Evolutionary conservation across 208 protist genomes (phyloP), one percentile per base, ranked within the genome.

Genomic region (Leptomonas pyrrhocoris): DNA sequence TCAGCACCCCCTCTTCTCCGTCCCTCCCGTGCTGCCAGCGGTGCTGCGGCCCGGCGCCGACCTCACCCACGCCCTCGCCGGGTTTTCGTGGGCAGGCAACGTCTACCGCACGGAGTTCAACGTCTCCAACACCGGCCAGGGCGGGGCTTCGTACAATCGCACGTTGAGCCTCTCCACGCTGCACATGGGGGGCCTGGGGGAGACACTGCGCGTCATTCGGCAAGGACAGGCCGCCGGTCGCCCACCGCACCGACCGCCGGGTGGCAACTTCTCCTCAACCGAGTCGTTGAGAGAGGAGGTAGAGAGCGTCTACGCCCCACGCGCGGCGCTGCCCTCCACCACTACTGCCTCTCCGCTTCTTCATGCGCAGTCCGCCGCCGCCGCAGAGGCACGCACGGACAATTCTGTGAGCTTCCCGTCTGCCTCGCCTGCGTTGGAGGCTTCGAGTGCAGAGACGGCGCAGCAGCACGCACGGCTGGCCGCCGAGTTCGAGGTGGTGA

Each of bases 401-500:
- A 19, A 13, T 19, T 11, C 2, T 1, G 9, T 40, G 30, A 25
- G 16, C 34, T 1, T 6, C 7, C 31, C n/a, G 18, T 3, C 46
- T 12, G 38, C 36, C 1, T n/a, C 48, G 3, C 36, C 38, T 21
- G 15, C 55, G 48, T 21, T 48, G 40, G 49, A 2, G 15, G 45
- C 51, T 48, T 11, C 51, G 15, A 30, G 12, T 31, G 46, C 63
- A 46, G 42, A 55, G 51, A 30, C 28, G 19, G 42, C 56, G 31
- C 54, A 51, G 49, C 6, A 30, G 53, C 57, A 56, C 15, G 43
- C 40, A 5, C 55, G 30, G 2, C 13, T 34, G 62, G n/a, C 62
- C 51, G 60, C 63, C 28, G 25, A 51, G 23, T 43, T 80, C 15
- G 85, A 91, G 59, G 43, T 85, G 12, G 77, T 84, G 36, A 50